These are phyloP conservation scores for Anisogramma anomala DNA, from an alignment of 2,329 filamentous ascomycete genomes.

Conservation along the genomic window DNA sequence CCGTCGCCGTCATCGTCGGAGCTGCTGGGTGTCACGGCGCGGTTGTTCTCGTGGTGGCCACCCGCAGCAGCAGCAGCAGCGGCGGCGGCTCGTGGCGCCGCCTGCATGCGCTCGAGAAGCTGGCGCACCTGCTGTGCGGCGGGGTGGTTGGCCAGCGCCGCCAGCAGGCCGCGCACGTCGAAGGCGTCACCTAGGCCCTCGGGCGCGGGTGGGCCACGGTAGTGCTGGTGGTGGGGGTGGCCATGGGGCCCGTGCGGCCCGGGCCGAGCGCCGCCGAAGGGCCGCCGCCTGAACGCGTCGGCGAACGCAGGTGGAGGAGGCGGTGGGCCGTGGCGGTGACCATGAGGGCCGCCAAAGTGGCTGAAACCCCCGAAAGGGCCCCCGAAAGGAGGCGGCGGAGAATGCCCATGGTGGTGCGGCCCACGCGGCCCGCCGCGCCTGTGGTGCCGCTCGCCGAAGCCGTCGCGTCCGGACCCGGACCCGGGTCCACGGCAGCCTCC, in stretches of 20 bases:
- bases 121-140: conserved; percentile 31
- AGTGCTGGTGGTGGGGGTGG: no score
- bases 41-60: conserved; percentile 2
- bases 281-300: neutral
- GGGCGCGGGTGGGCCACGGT: conserved; percentile 17
- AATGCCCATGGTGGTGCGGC: conserved; percentile 15
- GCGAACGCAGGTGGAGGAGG: conserved; percentile 5
- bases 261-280: conserved; percentile 5
- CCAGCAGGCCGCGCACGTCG: conserved; percentile 30
- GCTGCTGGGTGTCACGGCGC: conserved; percentile 11
- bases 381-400: conserved; percentile 14
- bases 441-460: conserved; percentile 15
- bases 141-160: conserved; percentile 30
- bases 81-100: no score
- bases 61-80: no score
- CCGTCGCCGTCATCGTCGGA: conserved; percentile 17
- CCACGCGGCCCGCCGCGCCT: conserved; percentile 16
- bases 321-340: conserved; percentile 3
- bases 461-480: conserved; percentile 16
- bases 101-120: conserved; percentile 23
- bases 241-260: conserved; percentile 17
- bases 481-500: conserved; percentile 17
- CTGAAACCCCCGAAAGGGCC: conserved; percentile 11
- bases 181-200: conserved; percentile 17
- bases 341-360: neutral